Conservation (phyloP, 148 eudicot species). For the Amaranthus palmeri region DNA sequence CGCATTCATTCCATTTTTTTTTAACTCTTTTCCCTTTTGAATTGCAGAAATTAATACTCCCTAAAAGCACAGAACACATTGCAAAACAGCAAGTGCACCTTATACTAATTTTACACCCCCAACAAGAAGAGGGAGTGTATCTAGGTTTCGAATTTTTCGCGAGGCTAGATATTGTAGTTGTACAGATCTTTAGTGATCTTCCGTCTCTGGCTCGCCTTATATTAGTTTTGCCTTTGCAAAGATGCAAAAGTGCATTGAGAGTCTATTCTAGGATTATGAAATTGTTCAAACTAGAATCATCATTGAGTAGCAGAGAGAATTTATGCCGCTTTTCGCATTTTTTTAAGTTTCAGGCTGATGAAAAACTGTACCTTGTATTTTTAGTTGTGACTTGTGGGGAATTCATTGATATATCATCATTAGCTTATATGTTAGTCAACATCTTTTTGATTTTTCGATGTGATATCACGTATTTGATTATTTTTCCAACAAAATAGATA, state of each 20-base stretch:
- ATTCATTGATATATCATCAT: neutral
- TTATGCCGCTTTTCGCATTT: neutral
- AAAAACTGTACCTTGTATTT: neutral
- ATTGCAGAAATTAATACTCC: conserved; percentile 17
- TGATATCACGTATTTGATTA: too few species aligned
- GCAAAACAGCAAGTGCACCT: conserved; percentile 14
- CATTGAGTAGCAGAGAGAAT: neutral
- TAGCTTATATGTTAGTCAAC: too few species aligned
- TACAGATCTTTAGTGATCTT: conserved; percentile 23
- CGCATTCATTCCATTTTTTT: neutral
- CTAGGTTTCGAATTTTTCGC: conserved; percentile 9
- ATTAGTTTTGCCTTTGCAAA: conserved; percentile 15
- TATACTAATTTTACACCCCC: conserved; percentile 16
- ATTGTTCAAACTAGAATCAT: conserved; percentile 1
- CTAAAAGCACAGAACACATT: neutral
- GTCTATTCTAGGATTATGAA: neutral
- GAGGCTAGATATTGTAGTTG: conserved; percentile 24
- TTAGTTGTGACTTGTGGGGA: too few species aligned
- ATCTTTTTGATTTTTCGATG: too few species aligned
- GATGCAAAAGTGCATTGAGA: conserved; percentile 17
- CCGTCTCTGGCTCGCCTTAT: neutral
- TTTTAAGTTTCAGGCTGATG: conserved; percentile 5
- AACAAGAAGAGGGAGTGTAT: conserved; percentile 10
- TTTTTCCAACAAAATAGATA: too few species aligned
- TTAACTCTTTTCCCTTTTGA: neutral